phyloP scores from a whole-genome alignment of 148 eudicot genomes.

The Diospyros kaki region DNA sequence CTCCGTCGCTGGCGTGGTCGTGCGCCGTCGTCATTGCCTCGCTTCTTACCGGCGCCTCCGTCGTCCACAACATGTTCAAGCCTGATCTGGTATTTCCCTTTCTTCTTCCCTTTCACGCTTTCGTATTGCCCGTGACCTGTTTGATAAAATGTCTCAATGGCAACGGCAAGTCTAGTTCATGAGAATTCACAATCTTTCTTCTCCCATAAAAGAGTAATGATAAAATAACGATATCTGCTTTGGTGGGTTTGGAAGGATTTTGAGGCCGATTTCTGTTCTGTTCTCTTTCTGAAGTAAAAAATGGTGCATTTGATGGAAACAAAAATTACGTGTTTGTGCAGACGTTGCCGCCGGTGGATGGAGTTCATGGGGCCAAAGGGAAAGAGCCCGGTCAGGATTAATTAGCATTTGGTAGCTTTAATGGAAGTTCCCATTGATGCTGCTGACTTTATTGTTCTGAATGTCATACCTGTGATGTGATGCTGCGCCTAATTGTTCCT shows the following conservation, averaged over 20 bases:
- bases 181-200: not conserved
- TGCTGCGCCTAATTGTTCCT: no score
- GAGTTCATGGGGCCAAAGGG: conserved; percentile 1
- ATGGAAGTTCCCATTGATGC: no score
- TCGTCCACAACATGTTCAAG: conserved; percentile 82
- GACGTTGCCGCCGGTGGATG: conserved; percentile 35
- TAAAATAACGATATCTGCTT: no score
- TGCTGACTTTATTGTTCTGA: no score
- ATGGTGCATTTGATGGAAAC: not conserved
- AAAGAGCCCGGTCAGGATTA: not conserved
- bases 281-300: not conserved
- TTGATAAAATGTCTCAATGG: conserved; percentile 27
- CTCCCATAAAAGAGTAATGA: not conserved
- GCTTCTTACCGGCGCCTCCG: conserved; percentile 77
- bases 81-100: conserved; percentile 51
- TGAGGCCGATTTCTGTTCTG: not conserved
- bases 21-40: conserved; percentile 59
- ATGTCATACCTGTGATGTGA: no score
- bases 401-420: not conserved
- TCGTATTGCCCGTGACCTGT: conserved; percentile 11
- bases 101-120: not conserved
- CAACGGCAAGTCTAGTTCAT: not conserved
- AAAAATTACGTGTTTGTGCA: conserved; percentile 1
- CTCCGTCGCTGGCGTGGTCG: conserved; percentile 82
- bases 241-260: not conserved